Evolutionary conservation across 306 rosid species (phyloP), one percentile per base, ranked within the genome.

Genomic region (Comarum palustre): DNA sequence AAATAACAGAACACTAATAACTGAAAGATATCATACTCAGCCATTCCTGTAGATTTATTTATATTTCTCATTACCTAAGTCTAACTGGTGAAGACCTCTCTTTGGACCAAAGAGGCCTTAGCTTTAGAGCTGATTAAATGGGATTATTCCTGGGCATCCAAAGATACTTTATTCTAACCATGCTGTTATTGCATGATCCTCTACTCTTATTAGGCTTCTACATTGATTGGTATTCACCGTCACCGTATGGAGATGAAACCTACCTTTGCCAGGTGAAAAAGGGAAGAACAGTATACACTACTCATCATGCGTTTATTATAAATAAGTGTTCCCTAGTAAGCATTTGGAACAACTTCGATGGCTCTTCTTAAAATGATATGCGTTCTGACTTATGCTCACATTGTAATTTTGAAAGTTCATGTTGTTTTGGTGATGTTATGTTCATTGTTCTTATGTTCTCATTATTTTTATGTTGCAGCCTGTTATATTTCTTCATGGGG

Each of bases 401-500:
- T 29, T 19, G 14, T 52, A 34, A 46, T 71, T 60, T 20, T 24
- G 46, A 31, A 24, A 25, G 31, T 68, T 13, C 10, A 6, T 34
- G 42, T 36, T 39, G n/a, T 8, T 6, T 27, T n/a, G 62, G 31
- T 24, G 69, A 34, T 75, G 58, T 66, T 60, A 11, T 66, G 39
- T 32, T 54, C n/a, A 48, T 13, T 7, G 15, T 60, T 43, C 73
- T 16, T 16, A 74, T 76, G 22, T 72, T 54, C 46, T 78, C 59
- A 27, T 71, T 72, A 71, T 67, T 46, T 42, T 82, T 78, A 68
- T 75, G 50, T 78, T 84, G 79, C 90, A 89, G 98, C 94, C 97
- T 6, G 95, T 91, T 75, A 74, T 91, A 54, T 91, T 91, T 85
- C 84, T 94, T 77, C 98, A 94, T 72, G 98, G 98, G 47, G 98